phyloP scores from a whole-genome alignment of 495 filamentous ascomycete species.

The Hypoxylon trugodes region DNA sequence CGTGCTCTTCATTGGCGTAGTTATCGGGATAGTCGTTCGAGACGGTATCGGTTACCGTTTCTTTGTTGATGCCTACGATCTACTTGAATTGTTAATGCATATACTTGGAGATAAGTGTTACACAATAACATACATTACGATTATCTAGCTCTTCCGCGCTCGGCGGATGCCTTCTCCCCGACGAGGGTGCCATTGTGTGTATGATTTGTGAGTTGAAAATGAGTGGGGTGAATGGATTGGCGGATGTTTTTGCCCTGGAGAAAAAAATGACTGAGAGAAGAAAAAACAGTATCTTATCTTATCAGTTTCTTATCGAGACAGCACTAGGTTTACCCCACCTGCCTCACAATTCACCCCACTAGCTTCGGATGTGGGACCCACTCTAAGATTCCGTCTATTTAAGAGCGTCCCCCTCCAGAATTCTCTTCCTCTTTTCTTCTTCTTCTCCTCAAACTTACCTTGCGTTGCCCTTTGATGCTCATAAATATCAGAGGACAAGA shows the following conservation, averaged over 20 bases:
- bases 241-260: slow-evolving; percentile 1
- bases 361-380: not conserved
- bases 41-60: slow-evolving; percentile 87
- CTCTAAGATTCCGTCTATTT: no score
- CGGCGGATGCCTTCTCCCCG: slow-evolving; percentile 43
- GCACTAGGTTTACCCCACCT: no score
- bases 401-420: no score
- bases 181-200: slow-evolving; percentile 53
- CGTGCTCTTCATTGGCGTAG: slow-evolving; percentile 88
- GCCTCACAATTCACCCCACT: slow-evolving; percentile 23
- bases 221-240: slow-evolving; percentile 27
- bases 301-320: slow-evolving; percentile 17
- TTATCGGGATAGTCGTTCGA: slow-evolving; percentile 91
- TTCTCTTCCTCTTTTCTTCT: slow-evolving; percentile 36
- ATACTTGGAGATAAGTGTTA: not conserved
- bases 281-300: slow-evolving; percentile 27
- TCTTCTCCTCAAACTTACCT: slow-evolving; percentile 45
- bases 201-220: slow-evolving; percentile 14
- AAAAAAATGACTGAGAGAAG: slow-evolving; percentile 21
- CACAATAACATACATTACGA: slow-evolving; percentile 51
- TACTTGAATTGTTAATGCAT: slow-evolving; percentile 47
- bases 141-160: slow-evolving; percentile 50
- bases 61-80: slow-evolving; percentile 85
- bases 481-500: slow-evolving; percentile 21
- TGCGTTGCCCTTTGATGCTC: slow-evolving; percentile 24